Base-by-base conservation (phyloP, 2,329 filamentous ascomycete species). In the Chalara sp. region DNA sequence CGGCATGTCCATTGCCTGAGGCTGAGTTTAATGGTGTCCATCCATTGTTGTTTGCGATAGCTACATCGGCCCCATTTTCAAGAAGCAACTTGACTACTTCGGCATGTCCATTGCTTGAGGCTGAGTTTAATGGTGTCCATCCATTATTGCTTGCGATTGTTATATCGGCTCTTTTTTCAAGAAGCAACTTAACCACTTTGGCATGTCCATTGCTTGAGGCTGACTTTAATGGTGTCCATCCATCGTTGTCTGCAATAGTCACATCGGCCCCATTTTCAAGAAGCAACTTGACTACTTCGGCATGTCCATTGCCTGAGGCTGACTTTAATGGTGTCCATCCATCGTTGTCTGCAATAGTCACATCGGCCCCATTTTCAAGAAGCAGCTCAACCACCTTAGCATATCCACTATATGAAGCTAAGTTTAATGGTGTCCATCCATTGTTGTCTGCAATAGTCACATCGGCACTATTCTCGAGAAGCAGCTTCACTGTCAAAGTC, bases 61-160 rank as follows among this genome's bases (percentile, higher is more conserved):
- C 6, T 29, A 44, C 12, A 21, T 46, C 44, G 21, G 44, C 44
- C 2, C 44, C 44, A 7, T 46, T 46, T 32, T 46, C 44, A n/a
- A 49, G 47, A 44, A 33, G 31, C 12, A 45, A 2, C 13, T 12
- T 47, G 5, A 39, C 31, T 2, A 37, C 32, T 2, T 31, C 3
- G 39, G 40, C 3, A 40, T 47, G 41, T 8, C 42, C 47, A 6
- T 6, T 45, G 37, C 44, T 4, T 33, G 41, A 49, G 44, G 47
- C 47, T 35, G 28, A 49, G 31, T 35, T 45, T 35, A 49, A 32
- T 28, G 47, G 41, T 29, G 41, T 49, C 47, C 47, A 49, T 44
- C 39, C 40, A 13, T 45, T n/a, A 2, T 33, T 44, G 12, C 6
- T 7, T 6, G 37, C 37, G 39, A 47, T 33, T 3, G 30, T 47